A percentile compares a stretch with the other conserved stretches of the same genome.
Conservation (phyloP, 768 basidiomycete genomes). For the Boletus eberwhitei region DNA sequence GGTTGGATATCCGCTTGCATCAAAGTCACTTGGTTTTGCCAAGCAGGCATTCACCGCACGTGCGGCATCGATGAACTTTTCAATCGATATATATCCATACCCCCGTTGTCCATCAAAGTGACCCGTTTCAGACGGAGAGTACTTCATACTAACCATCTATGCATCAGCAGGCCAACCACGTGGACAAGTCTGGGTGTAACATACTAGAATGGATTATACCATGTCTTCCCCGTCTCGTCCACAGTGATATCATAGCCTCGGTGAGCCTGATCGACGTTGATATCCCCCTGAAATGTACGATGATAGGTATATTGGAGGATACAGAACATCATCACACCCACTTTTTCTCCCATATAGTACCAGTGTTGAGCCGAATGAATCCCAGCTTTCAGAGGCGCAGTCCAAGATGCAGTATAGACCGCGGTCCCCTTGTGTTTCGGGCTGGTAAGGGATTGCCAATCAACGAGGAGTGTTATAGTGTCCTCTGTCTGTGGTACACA, state of each 20-base stretch:
- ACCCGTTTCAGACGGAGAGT: constrained; percentile 86
- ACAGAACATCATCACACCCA: constrained; percentile 21
- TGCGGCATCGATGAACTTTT: constrained; percentile 87
- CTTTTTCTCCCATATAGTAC: constrained; percentile 96
- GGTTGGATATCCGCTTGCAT: constrained; percentile 78
- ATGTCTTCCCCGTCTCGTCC: constrained; percentile 80
- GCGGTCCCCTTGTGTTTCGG: constrained; percentile 77
- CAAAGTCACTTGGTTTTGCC: constrained; percentile 68
- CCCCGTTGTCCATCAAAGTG: constrained; percentile 94
- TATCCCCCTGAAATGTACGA: constrained; percentile 64
- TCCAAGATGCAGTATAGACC: constrained; percentile 94
- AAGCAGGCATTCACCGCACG: constrained; percentile 72
- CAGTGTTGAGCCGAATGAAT: constrained; percentile 89
- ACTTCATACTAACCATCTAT: constrained; percentile 71
- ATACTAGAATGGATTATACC: constrained; percentile 91
- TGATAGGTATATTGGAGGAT: neutral
- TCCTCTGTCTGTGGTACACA: constrained; percentile 88
- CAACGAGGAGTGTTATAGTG: constrained; percentile 91
- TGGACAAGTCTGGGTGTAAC: constrained; percentile 28
- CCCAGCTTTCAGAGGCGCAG: constrained; percentile 86
- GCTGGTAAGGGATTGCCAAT: constrained; percentile 84
- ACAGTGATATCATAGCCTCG: constrained; percentile 89
- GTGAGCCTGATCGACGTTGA: constrained; percentile 89
- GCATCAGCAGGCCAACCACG: constrained; percentile 6
- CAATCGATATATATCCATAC: constrained; percentile 89